These are phyloP conservation scores for Ustilago curta DNA, from an alignment of 1,284 basidiomycete species.

Conservation along the genomic window DNA sequence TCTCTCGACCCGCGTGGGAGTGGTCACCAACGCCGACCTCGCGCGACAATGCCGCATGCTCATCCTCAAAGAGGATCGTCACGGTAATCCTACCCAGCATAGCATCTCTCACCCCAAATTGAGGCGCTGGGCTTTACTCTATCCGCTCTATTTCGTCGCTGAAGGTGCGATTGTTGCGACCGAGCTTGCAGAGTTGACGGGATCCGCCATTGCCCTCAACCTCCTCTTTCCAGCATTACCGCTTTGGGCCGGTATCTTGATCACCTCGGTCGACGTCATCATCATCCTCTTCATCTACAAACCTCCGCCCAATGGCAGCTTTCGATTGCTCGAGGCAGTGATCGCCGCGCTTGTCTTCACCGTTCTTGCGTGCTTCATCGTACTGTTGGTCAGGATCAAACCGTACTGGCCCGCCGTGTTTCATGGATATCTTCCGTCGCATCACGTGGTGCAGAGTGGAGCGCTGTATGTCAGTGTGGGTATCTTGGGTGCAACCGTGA, in stretches of 20 bases:
- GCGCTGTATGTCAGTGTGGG: slow-evolving; percentile 82
- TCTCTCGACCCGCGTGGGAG: slow-evolving; percentile 73
- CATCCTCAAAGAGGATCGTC: slow-evolving; percentile 49
- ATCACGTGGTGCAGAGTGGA: slow-evolving; percentile 74
- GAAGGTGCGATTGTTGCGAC: slow-evolving; percentile 81
- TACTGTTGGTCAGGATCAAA: slow-evolving; percentile 80
- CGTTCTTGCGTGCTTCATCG: slow-evolving; percentile 77
- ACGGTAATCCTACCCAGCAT: slow-evolving; percentile 72
- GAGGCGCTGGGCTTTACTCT: slow-evolving; percentile 71
- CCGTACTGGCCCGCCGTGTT: slow-evolving; percentile 85
- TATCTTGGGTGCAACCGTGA: slow-evolving; percentile 74
- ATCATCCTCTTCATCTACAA: slow-evolving; percentile 74
- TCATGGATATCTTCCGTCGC: slow-evolving; percentile 82
- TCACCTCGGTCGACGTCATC: slow-evolving; percentile 86
- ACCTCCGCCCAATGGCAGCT: slow-evolving; percentile 64
- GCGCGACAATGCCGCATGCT: slow-evolving; percentile 56
- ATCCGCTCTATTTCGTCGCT: slow-evolving; percentile 72
- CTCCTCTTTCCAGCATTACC: slow-evolving; percentile 81
- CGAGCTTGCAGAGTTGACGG: slow-evolving; percentile 77
- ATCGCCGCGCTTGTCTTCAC: slow-evolving; percentile 74
- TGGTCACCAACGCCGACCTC: slow-evolving; percentile 71
- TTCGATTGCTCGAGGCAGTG: slow-evolving; percentile 76
- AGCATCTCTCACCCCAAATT: slow-evolving; percentile 79
- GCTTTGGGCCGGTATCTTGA: slow-evolving; percentile 73
- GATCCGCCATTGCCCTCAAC: slow-evolving; percentile 81